Percentiles rank a stretch among this genome's conserved stretches.
Evolutionary conservation across 768 basidiomycete species (phyloP).

Genomic region (Xerocomellus chrysenteron): DNA sequence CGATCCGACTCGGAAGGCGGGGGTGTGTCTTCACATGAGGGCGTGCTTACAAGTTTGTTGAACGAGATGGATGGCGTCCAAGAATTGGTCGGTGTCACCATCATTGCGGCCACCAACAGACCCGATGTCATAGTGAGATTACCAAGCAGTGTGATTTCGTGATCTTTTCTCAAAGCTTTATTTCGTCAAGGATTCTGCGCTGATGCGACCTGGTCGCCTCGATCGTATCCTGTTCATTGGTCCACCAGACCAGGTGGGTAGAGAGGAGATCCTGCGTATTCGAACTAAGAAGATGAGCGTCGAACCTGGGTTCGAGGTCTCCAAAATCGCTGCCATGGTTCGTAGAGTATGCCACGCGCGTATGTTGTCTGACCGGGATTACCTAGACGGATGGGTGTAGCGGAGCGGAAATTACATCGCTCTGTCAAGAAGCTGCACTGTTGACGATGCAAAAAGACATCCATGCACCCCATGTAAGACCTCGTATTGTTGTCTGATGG

Average conservation of each 20-base stretch:
- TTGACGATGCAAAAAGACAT: conserved; percentile 89
- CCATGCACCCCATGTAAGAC: conserved; percentile 67
- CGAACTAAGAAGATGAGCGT: conserved; percentile 79
- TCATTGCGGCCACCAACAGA: conserved; percentile 94
- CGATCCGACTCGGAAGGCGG: conserved; percentile 58
- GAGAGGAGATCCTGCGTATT: conserved; percentile 85
- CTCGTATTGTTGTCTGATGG: neutral
- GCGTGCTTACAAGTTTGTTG: conserved; percentile 87
- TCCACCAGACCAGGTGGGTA: conserved; percentile 76
- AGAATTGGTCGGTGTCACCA: conserved; percentile 90
- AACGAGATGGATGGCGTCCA: conserved; percentile 99
- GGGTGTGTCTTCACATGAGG: conserved; percentile 64
- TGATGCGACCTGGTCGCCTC: conserved; percentile 92
- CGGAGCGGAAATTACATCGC: conserved; percentile 87
- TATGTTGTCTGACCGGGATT: conserved; percentile 4
- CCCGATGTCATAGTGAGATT: conserved; percentile 83
- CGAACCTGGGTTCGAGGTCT: conserved; percentile 63
- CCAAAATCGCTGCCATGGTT: conserved; percentile 70
- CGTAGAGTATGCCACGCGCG: neutral
- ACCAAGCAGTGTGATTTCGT: neutral
- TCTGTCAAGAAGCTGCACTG: conserved; percentile 96
- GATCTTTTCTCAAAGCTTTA: neutral
- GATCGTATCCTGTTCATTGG: conserved; percentile 95
- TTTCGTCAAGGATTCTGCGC: conserved; percentile 73
- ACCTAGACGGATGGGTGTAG: conserved; percentile 90